phyloP scores from a whole-genome alignment of 176 grass and related monocot species.

The Calamus simplicifolius region DNA sequence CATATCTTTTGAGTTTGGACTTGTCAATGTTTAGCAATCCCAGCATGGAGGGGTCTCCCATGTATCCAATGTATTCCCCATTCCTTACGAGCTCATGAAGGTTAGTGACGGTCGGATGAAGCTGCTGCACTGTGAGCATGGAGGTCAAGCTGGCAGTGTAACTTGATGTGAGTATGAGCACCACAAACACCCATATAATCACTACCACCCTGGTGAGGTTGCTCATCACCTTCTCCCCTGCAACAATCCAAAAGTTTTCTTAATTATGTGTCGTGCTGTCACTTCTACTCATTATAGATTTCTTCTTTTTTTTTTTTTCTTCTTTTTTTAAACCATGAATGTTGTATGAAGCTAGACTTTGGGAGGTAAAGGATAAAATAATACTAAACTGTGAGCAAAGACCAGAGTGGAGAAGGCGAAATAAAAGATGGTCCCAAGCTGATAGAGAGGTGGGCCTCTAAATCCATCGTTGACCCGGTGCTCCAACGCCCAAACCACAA shows the following conservation, averaged over 20 bases:
- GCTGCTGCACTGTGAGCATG: constrained; percentile 22
- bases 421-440: too few relatives aligned
- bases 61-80: constrained; percentile 32
- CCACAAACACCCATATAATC: constrained; percentile 25
- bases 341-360: too few relatives aligned
- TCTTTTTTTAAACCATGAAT: too few relatives aligned
- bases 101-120: constrained; percentile 8
- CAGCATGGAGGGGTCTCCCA: constrained; percentile 19
- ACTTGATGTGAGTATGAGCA: constrained; percentile 18
- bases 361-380: too few relatives aligned
- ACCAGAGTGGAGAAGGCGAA: too few relatives aligned
- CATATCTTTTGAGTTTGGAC: constrained; percentile 14
- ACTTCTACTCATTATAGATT: too few relatives aligned
- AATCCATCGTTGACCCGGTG: constrained; percentile 36
- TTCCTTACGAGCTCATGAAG: constrained; percentile 12
- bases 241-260: neutral
- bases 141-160: constrained; percentile 31
- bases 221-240: constrained; percentile 16
- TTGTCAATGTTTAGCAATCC: constrained; percentile 26
- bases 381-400: too few relatives aligned
- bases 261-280: too few relatives aligned
- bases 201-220: constrained; percentile 13
- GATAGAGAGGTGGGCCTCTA: too few relatives aligned
- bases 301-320: too few relatives aligned
- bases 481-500: constrained; percentile 61